Evolutionary conservation across 805 yeast genomes (phyloP).

Genomic region (Teunomyces gatunensis): DNA sequence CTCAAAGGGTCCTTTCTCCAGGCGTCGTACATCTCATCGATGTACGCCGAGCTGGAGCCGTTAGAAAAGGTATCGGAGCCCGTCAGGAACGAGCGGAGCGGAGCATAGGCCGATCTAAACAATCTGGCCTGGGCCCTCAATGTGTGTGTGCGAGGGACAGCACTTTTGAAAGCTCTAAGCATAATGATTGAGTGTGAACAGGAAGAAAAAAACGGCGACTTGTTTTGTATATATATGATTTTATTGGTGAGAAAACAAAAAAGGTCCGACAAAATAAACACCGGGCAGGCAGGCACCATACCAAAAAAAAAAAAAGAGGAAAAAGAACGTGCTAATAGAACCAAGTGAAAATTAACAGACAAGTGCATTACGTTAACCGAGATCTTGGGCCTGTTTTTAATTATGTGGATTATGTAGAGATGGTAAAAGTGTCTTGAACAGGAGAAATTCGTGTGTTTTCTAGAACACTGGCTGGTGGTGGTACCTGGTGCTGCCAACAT

Average conservation of each 20-base stretch:
- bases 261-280: background rate
- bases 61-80: conserved; percentile 73
- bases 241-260: background rate
- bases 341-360: no score
- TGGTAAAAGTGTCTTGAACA: no score
- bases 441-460: no score
- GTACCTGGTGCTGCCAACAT: background rate
- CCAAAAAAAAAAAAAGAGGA: background rate
- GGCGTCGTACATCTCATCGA: conserved; percentile 96
- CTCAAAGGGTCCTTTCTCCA: conserved; percentile 89
- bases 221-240: background rate
- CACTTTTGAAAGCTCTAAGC: conserved; percentile 44
- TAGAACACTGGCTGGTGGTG: no score
- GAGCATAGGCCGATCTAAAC: conserved; percentile 3
- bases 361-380: no score
- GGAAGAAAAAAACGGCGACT: background rate
- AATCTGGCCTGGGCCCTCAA: conserved; percentile 22
- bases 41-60: conserved; percentile 82
- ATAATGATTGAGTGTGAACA: conserved; percentile 15
- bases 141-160: conserved; percentile 32
- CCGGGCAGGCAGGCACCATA: background rate
- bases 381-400: no score
- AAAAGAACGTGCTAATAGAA: no score
- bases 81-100: conserved; percentile 27
- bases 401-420: no score